phyloP scores from a whole-genome alignment of 495 filamentous ascomycete species.

The Daldinia childiae region DNA sequence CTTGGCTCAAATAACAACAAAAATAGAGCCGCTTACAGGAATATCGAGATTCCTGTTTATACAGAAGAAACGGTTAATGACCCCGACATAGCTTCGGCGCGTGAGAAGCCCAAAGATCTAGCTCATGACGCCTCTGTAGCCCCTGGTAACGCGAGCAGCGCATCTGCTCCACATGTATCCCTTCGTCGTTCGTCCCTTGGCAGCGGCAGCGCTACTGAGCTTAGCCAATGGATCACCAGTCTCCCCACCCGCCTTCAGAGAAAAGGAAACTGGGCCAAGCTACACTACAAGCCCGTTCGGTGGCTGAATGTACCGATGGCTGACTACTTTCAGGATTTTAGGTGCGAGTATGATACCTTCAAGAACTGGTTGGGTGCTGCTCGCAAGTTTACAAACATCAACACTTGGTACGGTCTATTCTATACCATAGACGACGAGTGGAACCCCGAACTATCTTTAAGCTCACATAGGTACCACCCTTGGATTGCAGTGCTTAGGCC shows the following conservation, averaged over 20 bases:
- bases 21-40: constrained; percentile 47
- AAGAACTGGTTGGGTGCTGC: constrained; percentile 48
- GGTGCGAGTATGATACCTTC: constrained; percentile 44
- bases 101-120: constrained; percentile 2
- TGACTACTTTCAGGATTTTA: constrained; percentile 45
- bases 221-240: constrained; percentile 22
- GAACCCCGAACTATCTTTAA: constrained; percentile 38
- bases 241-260: background rate
- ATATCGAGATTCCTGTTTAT: constrained; percentile 53
- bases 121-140: constrained; percentile 2
- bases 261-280: constrained; percentile 20
- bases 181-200: constrained; percentile 4
- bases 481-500: constrained; percentile 56
- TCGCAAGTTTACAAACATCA: constrained; percentile 32
- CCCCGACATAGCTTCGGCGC: constrained; percentile 45
- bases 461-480: constrained; percentile 45
- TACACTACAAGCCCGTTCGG: constrained; percentile 50
- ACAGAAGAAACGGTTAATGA: constrained; percentile 49
- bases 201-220: constrained; percentile 8
- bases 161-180: constrained; percentile 4
- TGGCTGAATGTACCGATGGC: constrained; percentile 52
- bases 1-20: constrained; percentile 52
- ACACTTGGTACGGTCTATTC: constrained; percentile 57
- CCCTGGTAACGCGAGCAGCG: background rate
- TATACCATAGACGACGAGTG: constrained; percentile 55